Evolutionary conservation across 352 stramenopile genomes (phyloP), one percentile per base, ranked within the genome.

Genomic region (Hyaloperonospora arabidopsidis): DNA sequence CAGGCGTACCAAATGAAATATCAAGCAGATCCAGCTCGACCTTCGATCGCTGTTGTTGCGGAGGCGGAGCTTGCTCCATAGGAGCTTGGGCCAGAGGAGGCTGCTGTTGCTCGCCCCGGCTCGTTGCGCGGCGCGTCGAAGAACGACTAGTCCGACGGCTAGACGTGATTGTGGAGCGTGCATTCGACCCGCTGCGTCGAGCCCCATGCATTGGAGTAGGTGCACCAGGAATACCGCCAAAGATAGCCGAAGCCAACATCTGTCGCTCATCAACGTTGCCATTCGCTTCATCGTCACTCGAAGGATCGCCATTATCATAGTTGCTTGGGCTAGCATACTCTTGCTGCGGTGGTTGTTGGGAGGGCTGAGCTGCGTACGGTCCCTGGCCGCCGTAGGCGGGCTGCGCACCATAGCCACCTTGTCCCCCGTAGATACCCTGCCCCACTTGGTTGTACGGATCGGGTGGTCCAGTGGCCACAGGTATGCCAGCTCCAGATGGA

Each of bases 181-280:
- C 54, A 34, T 51, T 67, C 15, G 61, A 21, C 22, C 61, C 65
- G 21, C 48, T 38, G 18, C 79, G 76, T 22, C 77, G 74, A 38
- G 61, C 65, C n/a, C 32, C 57, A 25, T 71, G 29, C 57, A 81
- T 70, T 5, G 77, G 64, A 7, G 72, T 40, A 3, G 79, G 76
- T 0, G 75, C 87, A 43, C 87, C 86, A 10, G 79, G 84, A 44
- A 98, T 95, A 23, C 96, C 96, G 35, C 96, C 95, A 70, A 99
- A 99, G 45, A 98, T 85, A 8, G 93, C 93, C 12, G 93, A 96
- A 36, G 96, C 96, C 75, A 98, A 87, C 59, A 91, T 84, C 47
- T 77, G 65, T 38, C 84, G 80, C 58, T 94, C 83, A 40, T 93
- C 74, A 1, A 89, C 70, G 22, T 51, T 63, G 15, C 61, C 65